A percentile compares a stretch with the other conserved stretches of the same genome.
Evolutionary conservation across 1,284 basidiomycete species (phyloP).

Genomic region (Ustilago xerochloae): DNA sequence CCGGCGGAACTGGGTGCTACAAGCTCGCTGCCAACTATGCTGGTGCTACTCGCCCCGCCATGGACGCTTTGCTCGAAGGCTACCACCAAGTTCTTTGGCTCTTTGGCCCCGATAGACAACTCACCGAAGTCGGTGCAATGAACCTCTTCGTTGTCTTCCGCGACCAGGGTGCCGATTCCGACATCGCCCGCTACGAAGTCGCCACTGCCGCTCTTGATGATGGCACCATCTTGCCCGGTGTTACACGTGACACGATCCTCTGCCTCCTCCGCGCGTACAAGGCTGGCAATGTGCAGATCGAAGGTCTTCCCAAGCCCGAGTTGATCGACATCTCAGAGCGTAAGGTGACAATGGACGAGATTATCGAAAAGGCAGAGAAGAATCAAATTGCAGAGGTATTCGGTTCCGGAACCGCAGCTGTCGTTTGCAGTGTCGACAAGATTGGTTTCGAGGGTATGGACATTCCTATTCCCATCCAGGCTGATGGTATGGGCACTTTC

Average conservation of each 20-base stretch:
- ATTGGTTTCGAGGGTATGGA: slow-evolving; percentile 47
- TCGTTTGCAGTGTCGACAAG: slow-evolving; percentile 54
- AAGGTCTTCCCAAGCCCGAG: slow-evolving; percentile 46
- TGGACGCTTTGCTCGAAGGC: slow-evolving; percentile 44
- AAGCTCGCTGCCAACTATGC: slow-evolving; percentile 84
- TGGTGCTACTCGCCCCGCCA: slow-evolving; percentile 43
- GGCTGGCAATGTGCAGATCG: slow-evolving; percentile 71
- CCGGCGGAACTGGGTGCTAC: slow-evolving; percentile 90
- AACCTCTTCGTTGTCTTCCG: slow-evolving; percentile 56
- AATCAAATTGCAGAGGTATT: slow-evolving; percentile 47
- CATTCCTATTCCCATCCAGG: slow-evolving; percentile 40
- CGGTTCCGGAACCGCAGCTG: slow-evolving; percentile 51
- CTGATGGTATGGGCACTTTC: slow-evolving; percentile 46
- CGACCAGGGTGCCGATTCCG: slow-evolving; percentile 27
- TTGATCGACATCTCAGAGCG: slow-evolving; percentile 37
- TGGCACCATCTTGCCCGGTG: slow-evolving; percentile 93
- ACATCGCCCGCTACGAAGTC: slow-evolving; percentile 28
- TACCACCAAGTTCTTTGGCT: slow-evolving; percentile 55
- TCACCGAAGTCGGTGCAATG: slow-evolving; percentile 57
- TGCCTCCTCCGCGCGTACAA: slow-evolving; percentile 76
- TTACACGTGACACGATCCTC: slow-evolving; percentile 87
- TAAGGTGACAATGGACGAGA: slow-evolving; percentile 52
- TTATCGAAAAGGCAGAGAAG: slow-evolving; percentile 30
- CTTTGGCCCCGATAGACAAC: slow-evolving; percentile 43
- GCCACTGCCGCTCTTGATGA: slow-evolving; percentile 72